A percentile compares a stretch with the other conserved stretches of the same genome.
phyloP scores from a whole-genome alignment of 768 basidiomycete species.

The Boletus vermiculosoides region DNA sequence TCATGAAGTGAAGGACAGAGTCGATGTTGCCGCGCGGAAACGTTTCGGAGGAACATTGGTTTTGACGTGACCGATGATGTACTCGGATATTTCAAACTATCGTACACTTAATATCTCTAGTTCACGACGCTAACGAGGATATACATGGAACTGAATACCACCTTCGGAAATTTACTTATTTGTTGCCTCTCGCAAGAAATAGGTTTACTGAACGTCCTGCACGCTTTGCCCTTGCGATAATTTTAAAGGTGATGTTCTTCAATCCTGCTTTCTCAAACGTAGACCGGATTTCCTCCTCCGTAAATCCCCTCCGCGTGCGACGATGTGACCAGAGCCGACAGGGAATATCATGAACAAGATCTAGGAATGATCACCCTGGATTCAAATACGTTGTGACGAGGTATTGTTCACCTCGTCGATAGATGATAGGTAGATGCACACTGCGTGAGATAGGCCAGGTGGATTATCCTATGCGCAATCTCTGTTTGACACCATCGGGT shows the following conservation, averaged over 20 bases:
- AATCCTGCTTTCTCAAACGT: constrained; percentile 57
- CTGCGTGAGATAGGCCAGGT: constrained; percentile 32
- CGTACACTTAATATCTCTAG: background rate
- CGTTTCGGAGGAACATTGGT: constrained; percentile 74
- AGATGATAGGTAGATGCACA: constrained; percentile 63
- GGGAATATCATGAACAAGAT: constrained; percentile 44
- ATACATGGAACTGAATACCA: background rate
- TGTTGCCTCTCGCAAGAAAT: constrained; percentile 59
- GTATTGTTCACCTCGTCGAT: constrained; percentile 48
- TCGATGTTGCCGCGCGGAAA: constrained; percentile 63
- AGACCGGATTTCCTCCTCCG: constrained; percentile 44
- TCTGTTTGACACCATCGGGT: background rate
- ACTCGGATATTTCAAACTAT: background rate
- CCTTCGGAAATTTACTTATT: constrained; percentile 17
- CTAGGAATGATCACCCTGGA: constrained; percentile 59
- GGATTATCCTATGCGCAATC: background rate
- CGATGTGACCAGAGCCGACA: constrained; percentile 40
- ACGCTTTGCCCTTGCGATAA: constrained; percentile 32
- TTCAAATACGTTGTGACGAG: constrained; percentile 56
- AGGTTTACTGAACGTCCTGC: constrained; percentile 38
- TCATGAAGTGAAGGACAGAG: constrained; percentile 59
- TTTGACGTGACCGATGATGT: constrained; percentile 42
- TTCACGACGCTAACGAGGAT: background rate
- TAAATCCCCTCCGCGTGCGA: constrained; percentile 58
- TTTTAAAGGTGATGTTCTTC: constrained; percentile 39